These are phyloP conservation scores for Penicillium verrucosum DNA, from an alignment of 2,329 filamentous ascomycete genomes.

Conservation along the genomic window DNA sequence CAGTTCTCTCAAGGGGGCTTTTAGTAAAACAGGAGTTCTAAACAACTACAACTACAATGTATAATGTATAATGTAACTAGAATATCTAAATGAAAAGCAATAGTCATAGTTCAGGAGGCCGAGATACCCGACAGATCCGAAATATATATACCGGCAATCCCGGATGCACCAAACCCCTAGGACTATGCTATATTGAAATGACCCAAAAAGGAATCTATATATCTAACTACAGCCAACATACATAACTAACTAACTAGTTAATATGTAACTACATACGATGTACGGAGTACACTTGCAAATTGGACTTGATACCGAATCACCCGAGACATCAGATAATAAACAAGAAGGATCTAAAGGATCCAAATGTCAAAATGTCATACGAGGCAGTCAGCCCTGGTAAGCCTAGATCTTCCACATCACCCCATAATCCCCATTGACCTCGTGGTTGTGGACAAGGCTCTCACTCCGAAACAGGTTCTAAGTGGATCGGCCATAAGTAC, in stretches of 20 bases:
- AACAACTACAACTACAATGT: no score
- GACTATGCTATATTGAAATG: neutral
- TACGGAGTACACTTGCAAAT: neutral
- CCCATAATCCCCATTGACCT: neutral
- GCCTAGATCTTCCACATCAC: neutral
- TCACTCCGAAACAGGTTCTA: neutral
- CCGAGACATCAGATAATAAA: neutral
- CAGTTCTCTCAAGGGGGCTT: no score
- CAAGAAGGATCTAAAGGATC: neutral
- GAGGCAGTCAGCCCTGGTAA: neutral
- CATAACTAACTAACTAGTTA: no score
- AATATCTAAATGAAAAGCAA: no score
- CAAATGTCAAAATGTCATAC: neutral
- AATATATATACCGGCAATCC: no score
- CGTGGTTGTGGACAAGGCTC: neutral
- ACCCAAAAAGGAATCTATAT: neutral
- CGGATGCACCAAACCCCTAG: no score
- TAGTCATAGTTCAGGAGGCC: no score
- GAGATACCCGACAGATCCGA: no score
- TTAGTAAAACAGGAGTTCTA: no score
- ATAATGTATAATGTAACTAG: no score
- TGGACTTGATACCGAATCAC: neutral
- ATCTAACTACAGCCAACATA: no score
- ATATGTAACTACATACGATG: no score
- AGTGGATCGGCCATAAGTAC: neutral